Percentiles rank a stretch among this genome's conserved stretches.
Conservation (phyloP, 78 protist genomes). For the Dictyostelium citrinum region DNA sequence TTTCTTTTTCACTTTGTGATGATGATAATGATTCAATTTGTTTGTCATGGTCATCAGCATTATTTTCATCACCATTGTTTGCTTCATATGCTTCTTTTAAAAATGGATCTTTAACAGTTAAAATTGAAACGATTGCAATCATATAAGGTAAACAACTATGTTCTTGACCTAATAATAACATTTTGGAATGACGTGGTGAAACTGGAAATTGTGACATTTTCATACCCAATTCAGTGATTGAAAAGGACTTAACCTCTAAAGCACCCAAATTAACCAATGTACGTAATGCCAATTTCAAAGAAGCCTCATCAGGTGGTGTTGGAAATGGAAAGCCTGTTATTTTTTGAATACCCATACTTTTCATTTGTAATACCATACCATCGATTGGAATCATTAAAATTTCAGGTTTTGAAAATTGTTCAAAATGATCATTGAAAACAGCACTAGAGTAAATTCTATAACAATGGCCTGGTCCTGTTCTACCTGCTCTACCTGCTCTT, state of each 20-base stretch:
- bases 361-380: conserved; percentile 91
- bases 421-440: conserved; percentile 82
- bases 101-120: conserved; percentile 86
- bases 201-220: conserved; percentile 87
- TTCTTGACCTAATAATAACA: conserved; percentile 83
- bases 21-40: neutral
- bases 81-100: conserved; percentile 10
- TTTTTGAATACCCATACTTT: conserved; percentile 90
- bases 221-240: conserved; percentile 75
- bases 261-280: conserved; percentile 79
- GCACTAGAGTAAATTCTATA: conserved; percentile 93
- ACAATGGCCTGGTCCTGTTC: conserved; percentile 96
- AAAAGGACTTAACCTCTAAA: conserved; percentile 38
- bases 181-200: conserved; percentile 90
- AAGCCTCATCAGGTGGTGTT: conserved; percentile 82
- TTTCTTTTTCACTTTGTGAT: conserved; percentile 27
- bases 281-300: conserved; percentile 23
- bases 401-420: conserved; percentile 89
- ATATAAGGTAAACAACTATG: conserved; percentile 72
- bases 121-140: conserved; percentile 88
- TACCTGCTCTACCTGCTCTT: conserved; percentile 96
- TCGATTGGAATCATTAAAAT: conserved; percentile 89
- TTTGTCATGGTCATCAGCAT: neutral
- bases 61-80: neutral
- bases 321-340: conserved; percentile 93